Evolutionary conservation across 331 rosid genomes (phyloP).

Genomic region (Stylosanthes scabra): DNA sequence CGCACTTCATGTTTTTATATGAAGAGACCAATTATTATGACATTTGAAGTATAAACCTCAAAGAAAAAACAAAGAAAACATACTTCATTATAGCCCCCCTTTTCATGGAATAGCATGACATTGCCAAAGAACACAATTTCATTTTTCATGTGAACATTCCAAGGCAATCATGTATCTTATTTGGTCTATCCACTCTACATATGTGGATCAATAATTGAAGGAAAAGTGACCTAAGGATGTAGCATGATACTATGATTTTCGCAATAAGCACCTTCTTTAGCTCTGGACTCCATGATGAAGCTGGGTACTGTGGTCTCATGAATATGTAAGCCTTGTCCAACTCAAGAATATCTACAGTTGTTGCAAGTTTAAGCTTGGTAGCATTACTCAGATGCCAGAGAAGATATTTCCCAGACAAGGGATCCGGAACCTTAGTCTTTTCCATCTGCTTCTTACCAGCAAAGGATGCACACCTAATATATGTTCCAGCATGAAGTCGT

Average conservation of each 20-base stretch:
- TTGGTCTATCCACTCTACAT: not conserved
- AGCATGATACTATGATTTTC: not conserved
- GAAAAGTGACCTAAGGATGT: not conserved
- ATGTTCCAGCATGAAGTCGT: slow-evolving; percentile 92
- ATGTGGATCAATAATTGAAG: slow-evolving; percentile 17
- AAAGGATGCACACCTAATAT: slow-evolving; percentile 72
- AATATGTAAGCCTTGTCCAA: slow-evolving; percentile 27
- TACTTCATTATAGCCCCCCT: not conserved
- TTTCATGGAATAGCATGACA: not conserved
- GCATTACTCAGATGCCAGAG: slow-evolving; percentile 35
- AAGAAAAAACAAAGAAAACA: not conserved
- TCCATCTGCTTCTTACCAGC: slow-evolving; percentile 74
- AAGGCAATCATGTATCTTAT: not conserved
- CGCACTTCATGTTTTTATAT: not conserved
- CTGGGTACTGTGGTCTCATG: not conserved
- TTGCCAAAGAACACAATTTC: not conserved
- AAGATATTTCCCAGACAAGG: slow-evolving; percentile 32
- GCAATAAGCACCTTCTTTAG: slow-evolving; percentile 8
- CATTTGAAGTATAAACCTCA: not conserved
- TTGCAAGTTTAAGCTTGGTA: not conserved
- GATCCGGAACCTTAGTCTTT: slow-evolving; percentile 64
- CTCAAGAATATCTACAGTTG: slow-evolving; percentile 32
- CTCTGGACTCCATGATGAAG: slow-evolving; percentile 30
- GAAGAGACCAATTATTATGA: not conserved
- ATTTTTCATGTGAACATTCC: not conserved